A percentile compares a stretch with the other conserved stretches of the same genome.
Evolutionary conservation across 306 rosid genomes (phyloP).

Genomic region (Leucaena leucocephala): DNA sequence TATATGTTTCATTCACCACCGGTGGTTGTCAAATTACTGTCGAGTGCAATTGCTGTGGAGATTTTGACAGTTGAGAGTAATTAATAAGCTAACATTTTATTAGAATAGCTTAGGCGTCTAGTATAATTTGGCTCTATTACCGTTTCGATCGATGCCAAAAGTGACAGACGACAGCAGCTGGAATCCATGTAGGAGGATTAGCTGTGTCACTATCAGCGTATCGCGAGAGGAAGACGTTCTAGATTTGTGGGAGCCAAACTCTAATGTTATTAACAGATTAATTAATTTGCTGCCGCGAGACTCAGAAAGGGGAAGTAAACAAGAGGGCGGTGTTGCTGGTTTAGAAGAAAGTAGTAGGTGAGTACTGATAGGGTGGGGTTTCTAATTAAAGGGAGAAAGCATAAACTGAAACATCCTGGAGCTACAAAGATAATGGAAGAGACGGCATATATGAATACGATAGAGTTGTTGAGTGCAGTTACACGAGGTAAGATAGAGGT

Average conservation of each 20-base stretch:
- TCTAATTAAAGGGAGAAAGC: not conserved
- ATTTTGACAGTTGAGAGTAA: not conserved
- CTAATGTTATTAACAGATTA: not conserved
- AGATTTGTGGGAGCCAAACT: not conserved
- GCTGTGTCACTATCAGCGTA: not conserved
- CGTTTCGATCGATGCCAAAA: not conserved
- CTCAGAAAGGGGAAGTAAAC: not conserved
- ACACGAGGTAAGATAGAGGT: not conserved
- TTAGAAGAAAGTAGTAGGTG: not conserved
- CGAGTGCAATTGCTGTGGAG: not conserved
- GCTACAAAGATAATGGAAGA: too few species aligned
- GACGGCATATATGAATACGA: not conserved
- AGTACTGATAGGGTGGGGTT: not conserved
- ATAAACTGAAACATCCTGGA: too few species aligned
- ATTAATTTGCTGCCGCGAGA: not conserved
- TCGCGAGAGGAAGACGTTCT: not conserved
- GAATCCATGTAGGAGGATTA: not conserved
- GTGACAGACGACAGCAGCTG: not conserved
- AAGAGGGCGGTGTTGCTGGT: not conserved
- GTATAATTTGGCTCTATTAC: not conserved
- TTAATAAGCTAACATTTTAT: not conserved
- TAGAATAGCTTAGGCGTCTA: not conserved
- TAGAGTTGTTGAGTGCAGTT: not conserved
- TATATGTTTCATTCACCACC: not conserved
- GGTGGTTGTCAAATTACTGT: not conserved